phyloP scores from a whole-genome alignment of 1,139 yeast species.

The Lodderomyces parapsilosis region DNA sequence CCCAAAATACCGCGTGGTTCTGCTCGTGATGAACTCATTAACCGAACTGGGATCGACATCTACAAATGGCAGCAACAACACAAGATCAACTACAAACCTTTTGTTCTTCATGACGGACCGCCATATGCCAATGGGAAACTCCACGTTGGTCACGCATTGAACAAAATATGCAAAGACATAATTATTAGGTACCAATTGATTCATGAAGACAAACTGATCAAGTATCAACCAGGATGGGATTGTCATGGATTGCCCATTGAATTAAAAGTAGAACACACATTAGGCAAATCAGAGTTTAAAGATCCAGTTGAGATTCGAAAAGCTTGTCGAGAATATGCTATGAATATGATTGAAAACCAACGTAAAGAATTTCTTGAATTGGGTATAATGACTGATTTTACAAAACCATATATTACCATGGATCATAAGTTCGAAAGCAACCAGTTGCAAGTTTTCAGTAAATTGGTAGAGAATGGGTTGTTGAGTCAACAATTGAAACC shows the following conservation, averaged over 20 bases:
- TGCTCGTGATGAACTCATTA: constrained; percentile 24
- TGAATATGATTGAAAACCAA: constrained; percentile 62
- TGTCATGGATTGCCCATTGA: constrained; percentile 98
- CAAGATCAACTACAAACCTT: constrained; percentile 20
- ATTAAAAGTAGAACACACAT: constrained; percentile 40
- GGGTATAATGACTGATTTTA: constrained; percentile 85
- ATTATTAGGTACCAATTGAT: constrained; percentile 70
- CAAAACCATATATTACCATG: constrained; percentile 70
- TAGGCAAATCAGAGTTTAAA: constrained; percentile 9
- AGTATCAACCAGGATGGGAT: constrained; percentile 95
- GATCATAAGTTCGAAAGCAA: constrained; percentile 66
- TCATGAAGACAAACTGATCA: constrained; percentile 54
- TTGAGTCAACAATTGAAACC: constrained; percentile 87
- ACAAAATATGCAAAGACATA: constrained; percentile 85
- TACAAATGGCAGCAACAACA: constrained; percentile 35
- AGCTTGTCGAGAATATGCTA: constrained; percentile 69
- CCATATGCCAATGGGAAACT: constrained; percentile 96
- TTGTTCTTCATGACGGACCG: constrained; percentile 92
- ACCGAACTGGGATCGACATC: constrained; percentile 28
- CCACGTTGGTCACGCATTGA: constrained; percentile 92
- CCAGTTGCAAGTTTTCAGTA: constrained; percentile 69
- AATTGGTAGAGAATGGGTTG: constrained; percentile 63
- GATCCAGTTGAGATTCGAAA: constrained; percentile 55
- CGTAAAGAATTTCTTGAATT: constrained; percentile 60
- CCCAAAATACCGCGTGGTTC: constrained; percentile 41